Base-by-base conservation (phyloP, 2,329 filamentous ascomycete species). In the Ascochyta lentis region DNA sequence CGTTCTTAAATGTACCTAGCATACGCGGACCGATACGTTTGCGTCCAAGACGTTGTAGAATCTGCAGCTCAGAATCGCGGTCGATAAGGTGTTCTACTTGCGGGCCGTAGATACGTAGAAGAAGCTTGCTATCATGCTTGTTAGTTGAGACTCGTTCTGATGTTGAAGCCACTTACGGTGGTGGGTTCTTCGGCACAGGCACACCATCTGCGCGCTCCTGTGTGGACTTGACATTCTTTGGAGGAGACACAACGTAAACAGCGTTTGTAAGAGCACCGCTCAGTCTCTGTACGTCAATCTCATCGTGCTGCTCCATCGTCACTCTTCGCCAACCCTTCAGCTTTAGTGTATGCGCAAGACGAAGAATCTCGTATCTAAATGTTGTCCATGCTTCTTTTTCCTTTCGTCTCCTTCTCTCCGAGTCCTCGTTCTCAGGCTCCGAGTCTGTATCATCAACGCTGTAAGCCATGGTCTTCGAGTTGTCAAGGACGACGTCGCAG, bases 81-180 rank as follows among this genome's bases (percentile, higher is more conserved):
- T 99, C 94, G 67, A 99, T 99, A 39, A 99, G 83, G 74, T 98
- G 92, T 70, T 96, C 94, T 3, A 96, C 94, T 69, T 98, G 91
- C 0, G 94, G 92, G 0, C 95, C 95, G 67, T 99, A 99, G 56
- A 99, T 89, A 35, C 95, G 89, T 16, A 99, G 82, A 0, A 99
- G 83, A 2, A 99, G 81, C 75, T 96, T 96, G 3, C 83, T 85
- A n/a, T 2, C 50, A n/a, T 8, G 50, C 6, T 54, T 34, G 63
- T 65, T 49, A 64, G 66, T 27, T 2, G n/a, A 12, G 6, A 4
- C 13, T 10, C 2, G 7, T 6, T 22, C 22, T 12, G 15, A 10
- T 16, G 12, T 38, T 2, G 16, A 6, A 22, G 6, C 12, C 6
- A 77, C 82, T 79, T 77, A 84, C 77, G 83, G 80, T 44, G 85